Conservation (phyloP, 106 monocot species). For the Posidonia australis region DNA sequence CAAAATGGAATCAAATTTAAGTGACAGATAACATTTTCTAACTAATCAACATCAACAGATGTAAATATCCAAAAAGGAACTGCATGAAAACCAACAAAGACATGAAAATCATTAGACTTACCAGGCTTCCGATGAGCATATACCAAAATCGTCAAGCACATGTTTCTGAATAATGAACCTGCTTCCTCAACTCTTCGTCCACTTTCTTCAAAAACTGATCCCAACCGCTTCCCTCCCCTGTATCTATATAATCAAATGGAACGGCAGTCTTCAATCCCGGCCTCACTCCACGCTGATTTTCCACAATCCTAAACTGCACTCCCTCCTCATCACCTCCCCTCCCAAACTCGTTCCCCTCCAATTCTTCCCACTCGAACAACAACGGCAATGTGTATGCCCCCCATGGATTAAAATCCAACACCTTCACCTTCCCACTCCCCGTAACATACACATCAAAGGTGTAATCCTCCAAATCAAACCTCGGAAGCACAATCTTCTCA, state of each 20-base stretch:
- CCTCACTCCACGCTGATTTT: constrained; percentile 44
- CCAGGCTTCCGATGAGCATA: too few species aligned
- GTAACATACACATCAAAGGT: constrained; percentile 72
- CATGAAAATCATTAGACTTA: too few species aligned
- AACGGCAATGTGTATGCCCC: constrained; percentile 64
- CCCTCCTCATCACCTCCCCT: neutral
- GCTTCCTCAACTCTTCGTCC: constrained; percentile 33
- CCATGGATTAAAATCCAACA: constrained; percentile 93
- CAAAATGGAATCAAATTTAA: too few species aligned
- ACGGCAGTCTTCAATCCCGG: constrained; percentile 84
- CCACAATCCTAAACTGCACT: constrained; percentile 34
- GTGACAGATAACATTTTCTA: too few species aligned
- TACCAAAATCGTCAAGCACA: neutral
- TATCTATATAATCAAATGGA: constrained; percentile 73
- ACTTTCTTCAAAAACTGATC: constrained; percentile 63
- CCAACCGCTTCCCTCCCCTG: constrained; percentile 71
- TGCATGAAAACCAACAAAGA: too few species aligned
- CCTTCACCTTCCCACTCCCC: constrained; percentile 41
- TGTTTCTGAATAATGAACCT: neutral
- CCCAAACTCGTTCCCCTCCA: constrained; percentile 28
- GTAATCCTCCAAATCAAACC: constrained; percentile 46
- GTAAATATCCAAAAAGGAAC: too few species aligned
- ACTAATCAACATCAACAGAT: too few species aligned
- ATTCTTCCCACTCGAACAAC: constrained; percentile 77
- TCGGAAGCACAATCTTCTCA: constrained; percentile 27